These are phyloP conservation scores for Isatis tinctoria DNA, from an alignment of 345 rosid genomes.

Conservation along the genomic window DNA sequence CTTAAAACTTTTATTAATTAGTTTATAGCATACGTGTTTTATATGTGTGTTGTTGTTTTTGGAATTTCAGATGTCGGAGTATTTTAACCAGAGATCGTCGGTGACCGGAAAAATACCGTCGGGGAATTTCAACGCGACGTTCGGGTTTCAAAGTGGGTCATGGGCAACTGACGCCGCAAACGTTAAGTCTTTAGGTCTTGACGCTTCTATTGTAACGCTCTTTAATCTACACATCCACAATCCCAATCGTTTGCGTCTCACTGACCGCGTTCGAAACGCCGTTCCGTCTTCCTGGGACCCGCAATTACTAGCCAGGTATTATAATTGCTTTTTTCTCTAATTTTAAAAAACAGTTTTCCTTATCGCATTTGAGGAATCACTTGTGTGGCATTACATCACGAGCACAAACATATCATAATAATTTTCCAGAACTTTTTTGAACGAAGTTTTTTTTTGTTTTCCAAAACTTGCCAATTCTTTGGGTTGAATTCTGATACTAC, in stretches of 20 bases:
- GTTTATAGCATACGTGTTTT: neutral
- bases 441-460: neutral
- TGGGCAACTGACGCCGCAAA: constrained; percentile 80
- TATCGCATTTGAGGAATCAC: neutral
- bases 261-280: constrained; percentile 54
- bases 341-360: neutral
- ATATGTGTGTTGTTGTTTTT: neutral
- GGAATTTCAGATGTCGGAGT: constrained; percentile 71
- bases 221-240: constrained; percentile 63
- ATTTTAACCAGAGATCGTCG: constrained; percentile 57
- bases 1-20: neutral
- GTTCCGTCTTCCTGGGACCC: constrained; percentile 93
- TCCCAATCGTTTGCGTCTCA: constrained; percentile 63
- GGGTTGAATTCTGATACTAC: constrained; percentile 6
- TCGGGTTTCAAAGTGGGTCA: constrained; percentile 57
- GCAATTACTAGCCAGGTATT: constrained; percentile 57
- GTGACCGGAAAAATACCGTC: constrained; percentile 80
- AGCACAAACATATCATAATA: neutral
- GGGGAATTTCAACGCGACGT: constrained; percentile 72
- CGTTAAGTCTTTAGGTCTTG: constrained; percentile 63
- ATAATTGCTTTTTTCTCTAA: neutral
- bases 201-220: constrained; percentile 55
- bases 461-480: neutral
- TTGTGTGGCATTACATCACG: neutral
- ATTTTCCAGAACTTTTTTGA: neutral